Evolutionary conservation across 2,329 filamentous ascomycete genomes (phyloP), one percentile per base, ranked within the genome.

Genomic region (Colletotrichum liaoningense): DNA sequence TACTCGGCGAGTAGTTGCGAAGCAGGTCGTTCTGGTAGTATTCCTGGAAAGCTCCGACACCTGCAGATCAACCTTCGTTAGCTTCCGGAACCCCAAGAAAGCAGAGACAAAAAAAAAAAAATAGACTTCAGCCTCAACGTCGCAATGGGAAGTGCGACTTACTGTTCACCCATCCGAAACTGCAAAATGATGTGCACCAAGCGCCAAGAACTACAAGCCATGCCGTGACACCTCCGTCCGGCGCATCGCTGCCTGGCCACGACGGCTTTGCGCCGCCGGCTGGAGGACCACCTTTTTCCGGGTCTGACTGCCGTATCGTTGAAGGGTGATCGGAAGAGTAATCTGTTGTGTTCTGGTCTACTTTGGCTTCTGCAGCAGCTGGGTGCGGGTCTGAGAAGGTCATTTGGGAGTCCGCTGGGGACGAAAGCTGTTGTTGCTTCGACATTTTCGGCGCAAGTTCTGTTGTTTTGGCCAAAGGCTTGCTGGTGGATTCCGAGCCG

Each of bases 21-120:
- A 92, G 80, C 22, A 87, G 84, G 8, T 86, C 80, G 7, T 79
- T 83, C 74, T 90, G 81, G 76, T 92, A 92, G 77, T 91, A 90
- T 24, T 87, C 85, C 77, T 91, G 89, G 75, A 91, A 91, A 16
- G 88, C 82, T 8, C 89, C 89, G 19, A 86, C 78, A 54, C 81
- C 82, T 84, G 58, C 24, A 19, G 26, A 6, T 52, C 12, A 12
- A 7, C 4, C 5, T 16, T 28, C 2, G 55, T 76, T 70, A 73
- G 72, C 28, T 60, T 55, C 19, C 11, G 24, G 26, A n/a, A 35
- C 5, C 26, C 22, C 11, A 24, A 56, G 42, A 24, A 30, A 30
- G 9, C 38, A 42, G 38, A 42, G 9, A 38, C 8, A 19, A 5
- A 6, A 22, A 22, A 22, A 22, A 22, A 49, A 49, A 49, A 49